phyloP scores from a whole-genome alignment of 1,284 basidiomycete species.

The Ganoderma meredithae region DNA sequence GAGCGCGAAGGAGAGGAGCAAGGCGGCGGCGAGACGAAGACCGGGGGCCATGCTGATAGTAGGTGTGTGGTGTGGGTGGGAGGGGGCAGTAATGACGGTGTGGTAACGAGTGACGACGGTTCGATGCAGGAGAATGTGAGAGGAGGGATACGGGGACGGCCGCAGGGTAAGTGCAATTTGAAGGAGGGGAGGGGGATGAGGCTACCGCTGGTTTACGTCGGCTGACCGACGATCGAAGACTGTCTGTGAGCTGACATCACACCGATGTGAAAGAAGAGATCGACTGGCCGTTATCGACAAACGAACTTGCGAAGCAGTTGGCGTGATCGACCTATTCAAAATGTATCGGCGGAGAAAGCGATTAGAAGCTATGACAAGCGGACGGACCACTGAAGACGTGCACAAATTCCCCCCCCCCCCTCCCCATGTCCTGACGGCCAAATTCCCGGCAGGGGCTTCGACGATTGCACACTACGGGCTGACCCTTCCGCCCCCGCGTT shows the following conservation, averaged over 20 bases:
- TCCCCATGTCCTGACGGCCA: too few relatives aligned
- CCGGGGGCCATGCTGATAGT: constrained; percentile 20
- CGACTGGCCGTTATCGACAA: too few relatives aligned
- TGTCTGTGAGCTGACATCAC: not conserved
- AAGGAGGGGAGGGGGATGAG: constrained; percentile 16
- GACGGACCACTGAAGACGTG: too few relatives aligned
- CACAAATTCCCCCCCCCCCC: too few relatives aligned
- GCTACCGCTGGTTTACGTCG: constrained; percentile 5
- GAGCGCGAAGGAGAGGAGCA: constrained; percentile 9
- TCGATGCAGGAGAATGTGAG: not conserved
- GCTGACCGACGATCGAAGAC: not conserved
- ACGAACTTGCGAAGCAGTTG: not conserved
- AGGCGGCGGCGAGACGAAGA: constrained; percentile 7
- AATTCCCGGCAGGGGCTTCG: too few relatives aligned
- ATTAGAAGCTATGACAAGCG: too few relatives aligned
- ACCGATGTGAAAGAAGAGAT: not conserved
- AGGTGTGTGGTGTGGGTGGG: not conserved
- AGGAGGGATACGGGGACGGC: constrained; percentile 19
- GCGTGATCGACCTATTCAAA: too few relatives aligned
- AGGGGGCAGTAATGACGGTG: not conserved
- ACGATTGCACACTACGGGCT: too few relatives aligned
- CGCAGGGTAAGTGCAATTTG: constrained; percentile 5
- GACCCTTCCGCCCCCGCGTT: too few relatives aligned
- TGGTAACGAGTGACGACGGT: not conserved
- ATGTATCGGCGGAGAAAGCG: too few relatives aligned